phyloP scores from a whole-genome alignment of 306 rosid species.

The Rosa multiflora region DNA sequence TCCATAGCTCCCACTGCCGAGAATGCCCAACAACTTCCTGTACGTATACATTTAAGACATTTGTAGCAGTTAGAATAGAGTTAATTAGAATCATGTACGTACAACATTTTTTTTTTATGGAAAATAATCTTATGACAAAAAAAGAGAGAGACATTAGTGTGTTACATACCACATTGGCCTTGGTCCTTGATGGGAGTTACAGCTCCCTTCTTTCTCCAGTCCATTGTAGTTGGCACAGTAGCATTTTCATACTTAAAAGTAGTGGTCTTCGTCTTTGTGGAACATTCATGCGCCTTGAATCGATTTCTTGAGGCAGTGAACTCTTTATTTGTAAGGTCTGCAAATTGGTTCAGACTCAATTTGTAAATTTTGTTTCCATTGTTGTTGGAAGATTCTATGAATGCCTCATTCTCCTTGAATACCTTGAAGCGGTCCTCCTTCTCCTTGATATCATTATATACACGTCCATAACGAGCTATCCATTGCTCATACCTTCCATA shows the following conservation, averaged over 20 bases:
- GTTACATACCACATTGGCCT: slow-evolving; percentile 23
- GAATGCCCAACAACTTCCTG: slow-evolving; percentile 40
- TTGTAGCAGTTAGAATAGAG: no score
- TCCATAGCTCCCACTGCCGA: slow-evolving; percentile 24
- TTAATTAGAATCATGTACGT: no score
- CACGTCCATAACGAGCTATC: neutral
- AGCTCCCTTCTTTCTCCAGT: slow-evolving; percentile 31
- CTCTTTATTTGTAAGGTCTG: neutral
- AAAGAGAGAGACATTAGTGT: no score
- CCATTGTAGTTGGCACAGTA: slow-evolving; percentile 28
- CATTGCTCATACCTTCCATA: neutral
- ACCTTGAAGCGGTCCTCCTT: neutral
- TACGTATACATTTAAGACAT: no score
- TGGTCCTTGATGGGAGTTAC: neutral
- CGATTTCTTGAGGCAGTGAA: slow-evolving; percentile 25
- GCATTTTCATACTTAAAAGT: slow-evolving; percentile 35
- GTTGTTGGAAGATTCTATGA: neutral
- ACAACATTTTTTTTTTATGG: no score
- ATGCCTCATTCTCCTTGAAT: neutral
- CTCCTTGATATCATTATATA: neutral
- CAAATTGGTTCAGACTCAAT: neutral
- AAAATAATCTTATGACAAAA: no score
- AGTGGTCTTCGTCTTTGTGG: neutral
- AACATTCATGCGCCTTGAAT: slow-evolving; percentile 46
- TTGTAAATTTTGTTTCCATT: neutral